Percentiles rank a stretch among this genome's conserved stretches.
Conservation (phyloP, 345 rosid species). For the Murraya koenigii region DNA sequence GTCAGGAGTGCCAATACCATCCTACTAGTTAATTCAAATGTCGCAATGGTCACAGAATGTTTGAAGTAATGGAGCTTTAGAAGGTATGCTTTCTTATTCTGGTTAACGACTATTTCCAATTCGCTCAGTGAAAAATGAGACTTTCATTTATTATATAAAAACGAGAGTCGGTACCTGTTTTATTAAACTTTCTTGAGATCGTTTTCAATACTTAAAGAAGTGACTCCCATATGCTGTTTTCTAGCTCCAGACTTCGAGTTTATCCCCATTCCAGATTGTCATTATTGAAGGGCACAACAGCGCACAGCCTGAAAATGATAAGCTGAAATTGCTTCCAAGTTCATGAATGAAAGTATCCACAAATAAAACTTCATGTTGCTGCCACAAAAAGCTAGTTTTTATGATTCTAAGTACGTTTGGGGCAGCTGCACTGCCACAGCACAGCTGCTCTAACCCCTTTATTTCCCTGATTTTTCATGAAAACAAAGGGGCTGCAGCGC, state of each 20-base stretch:
- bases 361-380: not conserved
- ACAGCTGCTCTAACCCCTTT: no score
- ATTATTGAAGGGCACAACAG: not conserved
- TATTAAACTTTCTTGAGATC: not conserved
- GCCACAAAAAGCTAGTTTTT: not conserved
- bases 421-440: no score
- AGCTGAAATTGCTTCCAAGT: not conserved
- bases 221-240: not conserved
- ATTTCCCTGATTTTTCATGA: no score
- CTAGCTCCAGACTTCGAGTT: not conserved
- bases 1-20: conserved; percentile 75
- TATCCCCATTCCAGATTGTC: not conserved
- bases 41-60: not conserved
- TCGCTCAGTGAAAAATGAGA: not conserved
- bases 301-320: not conserved
- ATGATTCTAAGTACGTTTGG: no score
- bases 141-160: not conserved
- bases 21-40: conserved; percentile 11
- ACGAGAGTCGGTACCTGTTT: not conserved
- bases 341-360: no score
- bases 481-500: no score
- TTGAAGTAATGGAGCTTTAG: not conserved
- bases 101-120: not conserved
- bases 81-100: conserved; percentile 8
- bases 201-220: not conserved